Conservation (phyloP, 2,329 filamentous ascomycete species). For the Ustilaginoidea virens region DNA sequence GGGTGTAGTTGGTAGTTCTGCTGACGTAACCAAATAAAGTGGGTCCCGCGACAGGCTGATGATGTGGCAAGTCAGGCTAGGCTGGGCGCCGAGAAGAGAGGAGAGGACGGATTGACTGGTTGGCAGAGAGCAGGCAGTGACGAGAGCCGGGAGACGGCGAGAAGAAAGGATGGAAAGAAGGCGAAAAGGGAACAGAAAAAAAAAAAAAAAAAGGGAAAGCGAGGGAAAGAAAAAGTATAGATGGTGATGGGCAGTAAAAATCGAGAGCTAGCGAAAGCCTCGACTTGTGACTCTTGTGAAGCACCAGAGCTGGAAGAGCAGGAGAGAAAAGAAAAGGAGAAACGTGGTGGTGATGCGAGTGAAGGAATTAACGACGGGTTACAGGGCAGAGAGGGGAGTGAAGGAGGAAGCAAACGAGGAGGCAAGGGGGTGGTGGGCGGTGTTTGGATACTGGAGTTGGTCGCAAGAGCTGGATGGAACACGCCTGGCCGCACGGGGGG, state of each 20-base stretch:
- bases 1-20: too few species aligned
- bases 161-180: conserved; percentile 1
- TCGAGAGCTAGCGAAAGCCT: conserved; percentile 36
- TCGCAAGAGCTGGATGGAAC: neutral
- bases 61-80: conserved; percentile 8
- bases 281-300: conserved; percentile 15
- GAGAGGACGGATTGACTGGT: too few species aligned
- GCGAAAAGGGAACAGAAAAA: too few species aligned
- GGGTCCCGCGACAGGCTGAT: conserved; percentile 9
- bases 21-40: conserved; percentile 19
- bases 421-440: conserved; percentile 8
- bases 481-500: neutral
- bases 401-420: conserved; percentile 10
- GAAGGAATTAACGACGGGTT: conserved; percentile 7
- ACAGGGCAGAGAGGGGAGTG: conserved; percentile 13
- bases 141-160: conserved; percentile 5
- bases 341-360: conserved; percentile 11
- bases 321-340: conserved; percentile 12
- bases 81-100: conserved; percentile 8
- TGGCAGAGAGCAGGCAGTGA: too few species aligned
- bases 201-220: too few species aligned
- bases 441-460: conserved; percentile 6
- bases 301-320: conserved; percentile 13
- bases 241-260: conserved; percentile 7
- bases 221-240: conserved; percentile 5